Percentiles rank a stretch among this genome's conserved stretches.
Conservation (phyloP, 2,329 filamentous ascomycete species). For the Cladosporium sp. region DNA sequence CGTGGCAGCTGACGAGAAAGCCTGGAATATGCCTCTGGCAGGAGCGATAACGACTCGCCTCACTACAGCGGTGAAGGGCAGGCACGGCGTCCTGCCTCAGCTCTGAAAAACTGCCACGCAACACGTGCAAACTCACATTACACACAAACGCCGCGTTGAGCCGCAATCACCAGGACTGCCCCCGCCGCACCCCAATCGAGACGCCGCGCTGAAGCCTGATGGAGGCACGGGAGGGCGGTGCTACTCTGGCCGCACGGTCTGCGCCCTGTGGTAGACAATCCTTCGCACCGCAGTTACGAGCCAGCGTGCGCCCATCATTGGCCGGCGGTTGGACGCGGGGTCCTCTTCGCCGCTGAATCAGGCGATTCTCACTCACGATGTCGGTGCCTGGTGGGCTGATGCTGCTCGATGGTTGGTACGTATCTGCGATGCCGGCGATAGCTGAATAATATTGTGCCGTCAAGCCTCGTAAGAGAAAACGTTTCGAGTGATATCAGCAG, state of each 20-base stretch:
- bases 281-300: not conserved
- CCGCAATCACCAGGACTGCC: not conserved
- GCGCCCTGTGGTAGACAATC: not conserved
- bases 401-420: conserved; percentile 2
- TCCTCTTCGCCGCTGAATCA: conserved; percentile 13
- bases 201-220: not conserved
- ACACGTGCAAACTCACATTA: not conserved
- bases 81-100: not conserved
- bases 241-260: not conserved
- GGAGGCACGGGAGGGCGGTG: not conserved
- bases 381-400: conserved; percentile 15
- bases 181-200: not conserved
- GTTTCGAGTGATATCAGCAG: not conserved
- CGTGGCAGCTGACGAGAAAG: not conserved
- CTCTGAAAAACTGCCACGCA: not conserved
- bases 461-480: not conserved
- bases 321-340: not conserved
- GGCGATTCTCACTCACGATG: conserved; percentile 11
- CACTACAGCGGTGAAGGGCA: not conserved
- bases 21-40: not conserved
- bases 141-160: not conserved
- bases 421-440: conserved; percentile 21
- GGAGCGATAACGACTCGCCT: not conserved
- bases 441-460: conserved; percentile 19
- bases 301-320: conserved; percentile 2